These are phyloP conservation scores for Cladobotryum mycophilum DNA, from an alignment of 2,329 filamentous ascomycete species.

Conservation along the genomic window DNA sequence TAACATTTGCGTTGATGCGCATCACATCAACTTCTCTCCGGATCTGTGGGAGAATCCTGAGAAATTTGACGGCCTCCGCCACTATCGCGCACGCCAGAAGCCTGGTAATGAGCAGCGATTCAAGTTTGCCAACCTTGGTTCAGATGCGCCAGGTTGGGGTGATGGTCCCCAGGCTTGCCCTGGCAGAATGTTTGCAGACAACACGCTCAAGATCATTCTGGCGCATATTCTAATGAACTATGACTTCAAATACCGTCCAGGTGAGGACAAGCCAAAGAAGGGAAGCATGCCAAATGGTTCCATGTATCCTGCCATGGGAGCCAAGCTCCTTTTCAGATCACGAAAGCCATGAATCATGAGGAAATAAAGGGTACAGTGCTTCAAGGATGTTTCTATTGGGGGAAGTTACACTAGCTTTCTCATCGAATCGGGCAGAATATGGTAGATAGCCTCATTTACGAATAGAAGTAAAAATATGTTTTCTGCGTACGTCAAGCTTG, in stretches of 20 bases:
- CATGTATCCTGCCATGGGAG: conserved; percentile 20
- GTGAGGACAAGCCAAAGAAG: conserved; percentile 5
- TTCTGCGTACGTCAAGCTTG: no score
- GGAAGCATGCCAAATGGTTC: conserved; percentile 11
- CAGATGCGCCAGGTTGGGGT: conserved; percentile 18
- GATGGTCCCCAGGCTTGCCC: conserved; percentile 22
- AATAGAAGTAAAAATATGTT: no score
- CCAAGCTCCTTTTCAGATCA: neutral
- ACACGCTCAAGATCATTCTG: conserved; percentile 19
- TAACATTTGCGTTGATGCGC: conserved; percentile 17
- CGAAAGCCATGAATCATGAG: neutral
- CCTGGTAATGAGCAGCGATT: conserved; percentile 15
- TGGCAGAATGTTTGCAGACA: conserved; percentile 18
- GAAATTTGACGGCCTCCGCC: conserved; percentile 17
- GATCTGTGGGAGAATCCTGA: conserved; percentile 16
- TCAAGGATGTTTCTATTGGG: no score
- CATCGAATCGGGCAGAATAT: no score
- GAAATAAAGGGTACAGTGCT: no score
- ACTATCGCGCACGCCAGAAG: conserved; percentile 13
- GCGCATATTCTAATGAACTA: conserved; percentile 19
- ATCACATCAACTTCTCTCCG: conserved; percentile 15
- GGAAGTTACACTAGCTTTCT: no score
- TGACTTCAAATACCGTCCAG: conserved; percentile 12
- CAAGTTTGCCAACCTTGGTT: conserved; percentile 16
- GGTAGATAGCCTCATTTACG: no score